Conservation (phyloP, 139 green algal genomes). For the Picochlorum sp. region DNA sequence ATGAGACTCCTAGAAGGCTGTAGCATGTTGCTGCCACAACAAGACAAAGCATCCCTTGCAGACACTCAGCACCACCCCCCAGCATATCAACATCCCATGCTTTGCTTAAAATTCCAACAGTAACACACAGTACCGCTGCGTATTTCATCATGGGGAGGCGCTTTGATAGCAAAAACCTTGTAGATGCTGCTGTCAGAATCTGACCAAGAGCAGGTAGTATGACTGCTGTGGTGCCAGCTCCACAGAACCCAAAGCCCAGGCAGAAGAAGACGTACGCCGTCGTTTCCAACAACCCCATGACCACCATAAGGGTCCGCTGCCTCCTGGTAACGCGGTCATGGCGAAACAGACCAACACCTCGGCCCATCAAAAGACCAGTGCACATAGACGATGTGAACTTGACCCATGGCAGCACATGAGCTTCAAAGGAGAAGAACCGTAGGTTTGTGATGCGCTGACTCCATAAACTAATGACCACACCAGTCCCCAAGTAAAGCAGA, state of each 20-base stretch:
- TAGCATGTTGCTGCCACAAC: constrained; percentile 4
- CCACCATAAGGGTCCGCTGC: constrained; percentile 23
- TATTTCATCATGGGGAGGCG: constrained; percentile 17
- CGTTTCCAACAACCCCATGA: constrained; percentile 31
- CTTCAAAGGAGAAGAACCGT: constrained; percentile 11
- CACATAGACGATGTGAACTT: constrained; percentile 27
- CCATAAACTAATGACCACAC: constrained; percentile 15
- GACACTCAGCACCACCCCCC: neutral
- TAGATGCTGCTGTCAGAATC: constrained; percentile 31
- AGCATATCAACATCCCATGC: constrained; percentile 1
- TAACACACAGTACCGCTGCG: constrained; percentile 15
- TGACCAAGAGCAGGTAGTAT: constrained; percentile 33
- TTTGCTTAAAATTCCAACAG: constrained; percentile 25
- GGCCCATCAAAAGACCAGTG: no score
- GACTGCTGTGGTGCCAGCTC: constrained; percentile 23
- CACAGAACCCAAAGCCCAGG: constrained; percentile 31
- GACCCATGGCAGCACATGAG: constrained; percentile 29
- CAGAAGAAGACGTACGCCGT: constrained; percentile 28
- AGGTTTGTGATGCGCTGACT: constrained; percentile 17
- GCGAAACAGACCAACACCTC: no score
- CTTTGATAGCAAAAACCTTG: constrained; percentile 18
- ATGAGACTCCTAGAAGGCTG: constrained; percentile 11
- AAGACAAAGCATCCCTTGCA: neutral
- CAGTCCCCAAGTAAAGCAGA: constrained; percentile 12
- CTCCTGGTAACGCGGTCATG: neutral